These are phyloP conservation scores for Sporothrix dimorphospora DNA, from an alignment of 2,329 filamentous ascomycete genomes.

Conservation along the genomic window DNA sequence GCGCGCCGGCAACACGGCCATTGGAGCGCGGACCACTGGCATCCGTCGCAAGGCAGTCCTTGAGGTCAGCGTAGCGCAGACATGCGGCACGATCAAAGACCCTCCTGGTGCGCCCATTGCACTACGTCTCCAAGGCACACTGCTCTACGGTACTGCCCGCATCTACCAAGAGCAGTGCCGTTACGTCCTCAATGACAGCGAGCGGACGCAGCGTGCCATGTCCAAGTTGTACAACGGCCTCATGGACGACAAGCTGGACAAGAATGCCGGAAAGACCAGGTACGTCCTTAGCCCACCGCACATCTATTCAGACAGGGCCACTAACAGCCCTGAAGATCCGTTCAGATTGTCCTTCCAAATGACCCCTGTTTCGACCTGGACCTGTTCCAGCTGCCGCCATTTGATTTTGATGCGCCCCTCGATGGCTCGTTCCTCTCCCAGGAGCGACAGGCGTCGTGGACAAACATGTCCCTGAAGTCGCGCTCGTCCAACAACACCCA, in stretches of 20 bases:
- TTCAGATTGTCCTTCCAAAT: conserved; percentile 76
- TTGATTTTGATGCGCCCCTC: conserved; percentile 50
- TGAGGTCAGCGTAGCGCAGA: conserved; percentile 81
- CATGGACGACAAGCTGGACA: conserved; percentile 66
- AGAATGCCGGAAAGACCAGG: conserved; percentile 72
- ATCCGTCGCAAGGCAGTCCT: conserved; percentile 85
- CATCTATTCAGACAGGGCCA: no score
- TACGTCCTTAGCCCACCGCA: conserved; percentile 45
- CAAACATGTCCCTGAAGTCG: conserved; percentile 31
- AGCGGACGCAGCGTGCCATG: conserved; percentile 61
- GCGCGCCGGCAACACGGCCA: conserved; percentile 87
- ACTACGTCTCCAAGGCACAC: conserved; percentile 82
- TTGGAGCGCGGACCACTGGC: conserved; percentile 69
- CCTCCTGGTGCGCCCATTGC: conserved; percentile 81
- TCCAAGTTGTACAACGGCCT: conserved; percentile 72
- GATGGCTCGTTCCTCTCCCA: conserved; percentile 37
- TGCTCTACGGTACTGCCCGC: conserved; percentile 82
- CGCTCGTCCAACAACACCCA: conserved; percentile 44
- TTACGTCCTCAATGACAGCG: conserved; percentile 81
- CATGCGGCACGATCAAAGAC: conserved; percentile 84
- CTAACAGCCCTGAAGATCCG: conserved; percentile 56
- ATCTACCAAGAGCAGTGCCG: conserved; percentile 86
- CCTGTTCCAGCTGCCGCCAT: conserved; percentile 55
- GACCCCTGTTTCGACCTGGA: conserved; percentile 76
- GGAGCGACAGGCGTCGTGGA: conserved; percentile 33